Base-by-base conservation (phyloP, 495 filamentous ascomycete genomes). In the Evansstolkia leycettana region DNA sequence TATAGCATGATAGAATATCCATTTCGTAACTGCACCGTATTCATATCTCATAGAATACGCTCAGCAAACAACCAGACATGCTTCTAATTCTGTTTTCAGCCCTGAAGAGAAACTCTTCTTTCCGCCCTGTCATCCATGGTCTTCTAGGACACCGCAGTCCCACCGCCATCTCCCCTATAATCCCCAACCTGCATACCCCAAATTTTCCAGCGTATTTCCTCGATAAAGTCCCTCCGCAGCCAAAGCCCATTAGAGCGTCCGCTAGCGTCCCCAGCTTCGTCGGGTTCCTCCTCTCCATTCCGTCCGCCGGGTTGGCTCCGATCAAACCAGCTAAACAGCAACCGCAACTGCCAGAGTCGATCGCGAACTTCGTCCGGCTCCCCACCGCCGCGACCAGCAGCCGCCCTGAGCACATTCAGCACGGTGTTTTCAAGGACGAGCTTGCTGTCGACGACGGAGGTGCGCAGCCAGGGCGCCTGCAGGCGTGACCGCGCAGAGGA, bases 301-400 rank as follows among this genome's bases (percentile, higher is more conserved):
- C 52, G 50, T 29, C 44, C 56, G 37, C 46, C 58, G 36, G 47
- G 45, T 33, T 45, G 46, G 24, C 49, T 46, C 27, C 52, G 50
- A 47, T 85, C 83, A 2, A 76, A 70, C 84, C 86, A 94, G 41
- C 79, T 79, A 55, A 94, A 90, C 30, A 98, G 51, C 7, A 89
- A 45, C 37, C 71, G 71, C 15, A 95, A 57, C 36, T 87, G 83
- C 57, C 83, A 70, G 34, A 95, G 48, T 2, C 75, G 62, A 52
- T 90, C 83, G 25, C 75, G 58, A 5, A 62, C 37, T 38, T 59
- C 52, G 31, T 62, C 60, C 0, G 55, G 44, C 31, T 67, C 45
- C 57, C 47, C 54, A 6, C 52, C 50, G 6, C 53, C 50, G 6
- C 53, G 56, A 17, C 57, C 54, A 7, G 37, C 43, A 3, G 53